Evolutionary conservation across 345 rosid species (phyloP).

Genomic region (Arabis hirsuta): DNA sequence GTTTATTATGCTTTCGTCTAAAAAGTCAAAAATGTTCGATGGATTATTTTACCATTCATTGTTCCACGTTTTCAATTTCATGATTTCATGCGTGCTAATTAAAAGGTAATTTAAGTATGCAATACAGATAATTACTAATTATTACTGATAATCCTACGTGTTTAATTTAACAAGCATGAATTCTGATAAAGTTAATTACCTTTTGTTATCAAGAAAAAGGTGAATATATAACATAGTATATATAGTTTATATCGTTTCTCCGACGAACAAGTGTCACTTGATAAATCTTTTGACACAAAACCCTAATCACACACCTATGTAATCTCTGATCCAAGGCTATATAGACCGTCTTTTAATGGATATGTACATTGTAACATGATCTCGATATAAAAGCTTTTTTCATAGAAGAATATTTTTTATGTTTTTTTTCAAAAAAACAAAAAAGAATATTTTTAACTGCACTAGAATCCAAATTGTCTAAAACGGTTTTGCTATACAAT

Average conservation of each 20-base stretch:
- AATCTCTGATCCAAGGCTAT: background rate
- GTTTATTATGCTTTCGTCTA: background rate
- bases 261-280: constrained; percentile 10
- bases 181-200: constrained; percentile 26
- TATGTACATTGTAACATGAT: background rate
- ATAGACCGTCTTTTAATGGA: background rate
- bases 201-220: background rate
- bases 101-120: constrained; percentile 16
- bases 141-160: constrained; percentile 29
- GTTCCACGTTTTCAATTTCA: constrained; percentile 29
- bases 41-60: constrained; percentile 19
- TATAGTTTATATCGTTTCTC: constrained; percentile 5
- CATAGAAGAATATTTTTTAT: background rate
- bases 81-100: constrained; percentile 44
- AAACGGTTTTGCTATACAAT: too few relatives aligned
- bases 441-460: background rate
- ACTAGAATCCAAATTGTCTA: background rate
- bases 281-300: background rate
- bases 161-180: constrained; percentile 28
- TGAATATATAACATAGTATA: background rate
- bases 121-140: constrained; percentile 28
- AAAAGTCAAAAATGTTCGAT: constrained; percentile 9
- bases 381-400: too few relatives aligned
- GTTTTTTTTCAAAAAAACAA: background rate
- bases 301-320: background rate